Conservation (phyloP, 2,329 filamentous ascomycete species). For the Fusarium buharicum region DNA sequence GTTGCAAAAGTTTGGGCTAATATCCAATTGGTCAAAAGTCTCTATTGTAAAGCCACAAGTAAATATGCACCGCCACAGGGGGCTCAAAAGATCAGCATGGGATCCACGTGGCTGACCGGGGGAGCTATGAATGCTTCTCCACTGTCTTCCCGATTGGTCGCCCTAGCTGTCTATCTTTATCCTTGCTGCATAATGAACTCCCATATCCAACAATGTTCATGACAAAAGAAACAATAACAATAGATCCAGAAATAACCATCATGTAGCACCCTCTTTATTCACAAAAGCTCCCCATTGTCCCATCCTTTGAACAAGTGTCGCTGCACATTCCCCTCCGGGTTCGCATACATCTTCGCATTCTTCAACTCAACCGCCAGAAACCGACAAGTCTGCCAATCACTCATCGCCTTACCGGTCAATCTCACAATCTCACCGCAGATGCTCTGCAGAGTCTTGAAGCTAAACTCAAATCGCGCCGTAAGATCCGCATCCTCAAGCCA, state of each 20-base stretch:
- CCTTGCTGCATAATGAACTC: slow-evolving; percentile 13
- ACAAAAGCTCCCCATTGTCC: slow-evolving; percentile 2
- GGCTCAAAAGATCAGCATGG: slow-evolving; percentile 21
- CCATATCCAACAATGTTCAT: neutral
- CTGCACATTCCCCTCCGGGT: slow-evolving; percentile 26
- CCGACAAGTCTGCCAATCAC: slow-evolving; percentile 30
- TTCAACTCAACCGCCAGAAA: slow-evolving; percentile 31
- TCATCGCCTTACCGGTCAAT: slow-evolving; percentile 17
- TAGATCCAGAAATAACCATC: neutral
- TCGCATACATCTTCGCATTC: slow-evolving; percentile 23
- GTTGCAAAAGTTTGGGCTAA: slow-evolving; percentile 23
- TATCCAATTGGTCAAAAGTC: slow-evolving; percentile 24
- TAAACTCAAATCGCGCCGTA: slow-evolving; percentile 17
- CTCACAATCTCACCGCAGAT: slow-evolving; percentile 20
- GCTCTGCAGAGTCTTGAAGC: slow-evolving; percentile 3
- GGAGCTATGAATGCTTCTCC: slow-evolving; percentile 17
- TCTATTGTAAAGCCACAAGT: slow-evolving; percentile 22
- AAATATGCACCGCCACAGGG: slow-evolving; percentile 18
- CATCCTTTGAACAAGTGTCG: slow-evolving; percentile 27
- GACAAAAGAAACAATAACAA: neutral
- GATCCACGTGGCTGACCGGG: slow-evolving; percentile 32
- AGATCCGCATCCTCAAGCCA: slow-evolving; percentile 19
- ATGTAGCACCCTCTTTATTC: neutral
- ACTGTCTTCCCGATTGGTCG: slow-evolving; percentile 41
- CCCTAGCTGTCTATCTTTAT: slow-evolving; percentile 2